These are phyloP conservation scores for Vanrija sp. DNA, from an alignment of 1,284 basidiomycete genomes.

Conservation along the genomic window DNA sequence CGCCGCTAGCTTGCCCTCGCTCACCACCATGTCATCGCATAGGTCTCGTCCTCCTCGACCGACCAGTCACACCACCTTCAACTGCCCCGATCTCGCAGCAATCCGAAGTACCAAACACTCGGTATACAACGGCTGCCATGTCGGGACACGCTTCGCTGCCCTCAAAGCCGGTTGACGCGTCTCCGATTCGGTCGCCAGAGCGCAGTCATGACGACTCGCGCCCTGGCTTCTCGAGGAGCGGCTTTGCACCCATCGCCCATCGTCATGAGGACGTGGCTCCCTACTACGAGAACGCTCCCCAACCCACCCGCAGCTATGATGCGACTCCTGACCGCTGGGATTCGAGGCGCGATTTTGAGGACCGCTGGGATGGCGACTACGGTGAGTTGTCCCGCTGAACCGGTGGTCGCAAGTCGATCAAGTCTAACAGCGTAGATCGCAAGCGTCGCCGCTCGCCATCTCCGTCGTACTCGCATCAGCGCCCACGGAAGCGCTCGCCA, in stretches of 20 bases:
- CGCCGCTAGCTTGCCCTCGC: background rate
- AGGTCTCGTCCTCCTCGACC: too few species aligned
- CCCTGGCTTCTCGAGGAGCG: slow-evolving; percentile 28
- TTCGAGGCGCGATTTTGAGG: slow-evolving; percentile 10
- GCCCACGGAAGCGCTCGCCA: slow-evolving; percentile 30
- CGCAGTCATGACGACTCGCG: slow-evolving; percentile 3
- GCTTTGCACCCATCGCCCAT: slow-evolving; percentile 36
- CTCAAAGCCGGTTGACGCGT: background rate
- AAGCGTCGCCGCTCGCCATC: slow-evolving; percentile 79
- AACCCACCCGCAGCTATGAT: background rate
- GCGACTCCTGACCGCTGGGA: slow-evolving; percentile 6
- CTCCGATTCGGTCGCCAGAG: slow-evolving; percentile 7
- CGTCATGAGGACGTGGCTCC: slow-evolving; percentile 25
- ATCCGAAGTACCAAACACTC: too few species aligned
- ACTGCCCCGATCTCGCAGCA: too few species aligned
- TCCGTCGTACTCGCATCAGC: slow-evolving; percentile 61
- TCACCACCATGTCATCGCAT: too few species aligned
- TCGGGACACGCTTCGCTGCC: slow-evolving; percentile 5
- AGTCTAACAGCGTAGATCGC: slow-evolving; percentile 46
- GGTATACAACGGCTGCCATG: background rate
- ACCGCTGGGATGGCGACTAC: slow-evolving; percentile 38
- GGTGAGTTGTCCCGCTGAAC: slow-evolving; percentile 17
- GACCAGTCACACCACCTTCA: too few species aligned
- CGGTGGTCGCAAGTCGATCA: too few species aligned
- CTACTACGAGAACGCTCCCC: slow-evolving; percentile 1